phyloP scores from a whole-genome alignment of 78 protist genomes.

The Dictyostelium firmibasis region DNA sequence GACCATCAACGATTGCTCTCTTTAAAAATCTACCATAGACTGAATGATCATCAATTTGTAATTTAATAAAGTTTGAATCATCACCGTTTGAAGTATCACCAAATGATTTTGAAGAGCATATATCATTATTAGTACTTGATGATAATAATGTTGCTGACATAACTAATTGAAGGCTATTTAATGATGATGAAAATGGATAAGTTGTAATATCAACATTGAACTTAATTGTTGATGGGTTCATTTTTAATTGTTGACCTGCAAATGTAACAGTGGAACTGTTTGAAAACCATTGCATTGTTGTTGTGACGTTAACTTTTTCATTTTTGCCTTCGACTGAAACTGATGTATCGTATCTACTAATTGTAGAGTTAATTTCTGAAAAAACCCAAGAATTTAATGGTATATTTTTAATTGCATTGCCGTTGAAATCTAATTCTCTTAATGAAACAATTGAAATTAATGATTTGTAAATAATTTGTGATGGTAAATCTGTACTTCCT shows the following conservation, averaged over 20 bases:
- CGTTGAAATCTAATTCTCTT: slow-evolving; percentile 1
- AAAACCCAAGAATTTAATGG: background rate
- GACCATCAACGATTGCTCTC: background rate
- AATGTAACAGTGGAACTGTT: background rate
- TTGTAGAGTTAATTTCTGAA: background rate
- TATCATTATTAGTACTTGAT: background rate
- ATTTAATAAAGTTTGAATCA: background rate
- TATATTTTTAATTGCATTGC: background rate
- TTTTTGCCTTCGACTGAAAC: background rate
- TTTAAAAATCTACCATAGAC: background rate
- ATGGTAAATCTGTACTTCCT: background rate
- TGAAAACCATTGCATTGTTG: background rate
- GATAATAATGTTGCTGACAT: background rate
- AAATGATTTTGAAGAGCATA: background rate
- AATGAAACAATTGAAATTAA: background rate
- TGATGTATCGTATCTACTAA: background rate
- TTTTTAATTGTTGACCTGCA: background rate
- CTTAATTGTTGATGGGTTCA: slow-evolving; percentile 13
- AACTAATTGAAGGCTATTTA: background rate
- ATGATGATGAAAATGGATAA: background rate
- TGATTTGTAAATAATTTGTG: background rate
- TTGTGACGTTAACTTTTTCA: background rate
- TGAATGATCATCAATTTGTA: background rate
- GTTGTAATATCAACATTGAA: background rate
- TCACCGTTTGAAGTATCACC: background rate